Evolutionary conservation across 345 rosid species (phyloP).

Genomic region (Angophora floribunda): DNA sequence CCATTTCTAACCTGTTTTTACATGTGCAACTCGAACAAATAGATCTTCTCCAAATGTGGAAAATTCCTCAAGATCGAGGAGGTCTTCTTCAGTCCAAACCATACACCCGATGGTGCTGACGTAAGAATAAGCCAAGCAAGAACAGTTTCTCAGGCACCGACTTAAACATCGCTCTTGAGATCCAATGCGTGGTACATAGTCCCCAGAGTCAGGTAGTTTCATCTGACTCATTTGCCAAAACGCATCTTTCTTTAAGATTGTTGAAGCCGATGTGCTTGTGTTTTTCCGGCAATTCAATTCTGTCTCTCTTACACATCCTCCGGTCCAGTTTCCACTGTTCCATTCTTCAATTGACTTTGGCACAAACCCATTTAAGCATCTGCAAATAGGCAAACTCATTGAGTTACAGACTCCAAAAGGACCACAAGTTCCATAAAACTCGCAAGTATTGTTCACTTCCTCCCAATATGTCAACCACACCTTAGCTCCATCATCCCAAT

Average conservation of each 20-base stretch:
- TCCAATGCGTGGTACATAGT: not conserved
- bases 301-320: slow-evolving; percentile 8
- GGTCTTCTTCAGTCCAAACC: not conserved
- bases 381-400: not conserved
- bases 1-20: not conserved
- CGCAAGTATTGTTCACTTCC: slow-evolving; percentile 6
- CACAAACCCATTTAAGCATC: slow-evolving; percentile 15
- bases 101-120: not conserved
- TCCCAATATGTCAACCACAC: not conserved
- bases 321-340: slow-evolving; percentile 6
- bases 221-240: not conserved
- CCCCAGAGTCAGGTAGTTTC: not conserved
- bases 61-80: not conserved
- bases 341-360: slow-evolving; percentile 2
- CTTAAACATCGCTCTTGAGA: not conserved
- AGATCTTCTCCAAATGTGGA: not conserved
- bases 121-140: not conserved
- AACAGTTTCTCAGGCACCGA: slow-evolving; percentile 14
- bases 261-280: not conserved
- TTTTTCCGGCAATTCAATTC: not conserved
- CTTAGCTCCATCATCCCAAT: slow-evolving; percentile 4
- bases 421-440: slow-evolving; percentile 13
- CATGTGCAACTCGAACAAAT: not conserved
- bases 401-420: slow-evolving; percentile 8
- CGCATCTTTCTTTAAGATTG: not conserved